Evolutionary conservation across 805 yeast species (phyloP).

Genomic region (Pichia exigua): DNA sequence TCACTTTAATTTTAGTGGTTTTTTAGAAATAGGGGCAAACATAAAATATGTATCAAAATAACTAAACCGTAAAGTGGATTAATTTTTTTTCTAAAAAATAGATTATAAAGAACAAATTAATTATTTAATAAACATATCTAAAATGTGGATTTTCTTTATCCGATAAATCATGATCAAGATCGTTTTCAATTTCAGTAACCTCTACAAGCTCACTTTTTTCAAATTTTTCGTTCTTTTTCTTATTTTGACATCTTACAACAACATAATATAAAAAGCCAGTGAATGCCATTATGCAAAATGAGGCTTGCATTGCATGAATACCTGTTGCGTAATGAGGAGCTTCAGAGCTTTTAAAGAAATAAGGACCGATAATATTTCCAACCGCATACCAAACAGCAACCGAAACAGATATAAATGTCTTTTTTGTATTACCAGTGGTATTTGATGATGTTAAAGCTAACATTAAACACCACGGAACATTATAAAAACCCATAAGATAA

Average conservation of each 20-base stretch:
- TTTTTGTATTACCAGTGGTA: slow-evolving; percentile 46
- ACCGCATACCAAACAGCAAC: slow-evolving; percentile 40
- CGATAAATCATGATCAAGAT: slow-evolving; percentile 23
- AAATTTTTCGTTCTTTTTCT: slow-evolving; percentile 14
- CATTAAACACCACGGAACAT: slow-evolving; percentile 7
- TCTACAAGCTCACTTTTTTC: slow-evolving; percentile 15
- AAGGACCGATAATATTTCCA: slow-evolving; percentile 49
- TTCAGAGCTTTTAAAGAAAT: slow-evolving; percentile 34
- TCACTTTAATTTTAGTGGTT: no score
- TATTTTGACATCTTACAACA: slow-evolving; percentile 34
- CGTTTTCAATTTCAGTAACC: slow-evolving; percentile 16
- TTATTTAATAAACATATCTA: slow-evolving; percentile 15
- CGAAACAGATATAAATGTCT: slow-evolving; percentile 35
- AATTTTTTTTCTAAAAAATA: no score
- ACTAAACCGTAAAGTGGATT: no score
- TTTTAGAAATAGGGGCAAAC: no score
- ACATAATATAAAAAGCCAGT: slow-evolving; percentile 25
- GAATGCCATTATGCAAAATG: slow-evolving; percentile 22
- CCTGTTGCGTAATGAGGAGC: slow-evolving; percentile 39
- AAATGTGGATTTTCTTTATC: slow-evolving; percentile 24
- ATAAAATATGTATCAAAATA: no score
- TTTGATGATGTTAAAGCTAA: slow-evolving; percentile 7
- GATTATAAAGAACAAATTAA: no score
- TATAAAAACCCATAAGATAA: slow-evolving; percentile 5
- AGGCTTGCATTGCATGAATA: slow-evolving; percentile 31